A percentile compares a stretch with the other conserved stretches of the same genome.
These are phyloP conservation scores for Metschnikowia baotianmanensis DNA, from an alignment of 805 yeast genomes.

Conservation along the genomic window DNA sequence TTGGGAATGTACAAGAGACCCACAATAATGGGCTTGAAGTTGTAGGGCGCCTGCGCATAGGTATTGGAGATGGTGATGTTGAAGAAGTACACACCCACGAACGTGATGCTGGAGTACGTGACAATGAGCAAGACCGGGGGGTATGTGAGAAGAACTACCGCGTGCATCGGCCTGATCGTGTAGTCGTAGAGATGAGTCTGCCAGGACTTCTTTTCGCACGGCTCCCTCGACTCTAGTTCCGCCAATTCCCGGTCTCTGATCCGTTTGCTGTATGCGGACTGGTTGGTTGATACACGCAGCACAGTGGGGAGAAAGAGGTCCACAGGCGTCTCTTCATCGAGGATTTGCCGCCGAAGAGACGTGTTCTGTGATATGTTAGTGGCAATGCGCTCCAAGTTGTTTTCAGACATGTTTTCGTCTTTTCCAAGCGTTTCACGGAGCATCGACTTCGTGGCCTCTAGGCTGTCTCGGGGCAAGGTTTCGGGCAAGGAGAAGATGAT, in stretches of 20 bases:
- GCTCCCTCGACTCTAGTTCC: constrained; percentile 3
- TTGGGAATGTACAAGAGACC: constrained; percentile 84
- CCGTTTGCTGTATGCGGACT: constrained; percentile 30
- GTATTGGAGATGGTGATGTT: constrained; percentile 69
- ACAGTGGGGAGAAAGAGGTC: constrained; percentile 42
- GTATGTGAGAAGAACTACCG: constrained; percentile 57
- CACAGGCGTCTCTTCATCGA: constrained; percentile 31
- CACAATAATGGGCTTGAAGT: constrained; percentile 59
- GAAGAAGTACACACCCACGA: constrained; percentile 66
- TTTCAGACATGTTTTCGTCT: constrained; percentile 15
- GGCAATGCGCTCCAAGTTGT: constrained; percentile 31
- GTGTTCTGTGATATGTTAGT: constrained; percentile 28
- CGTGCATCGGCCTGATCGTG: constrained; percentile 56
- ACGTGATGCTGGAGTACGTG: constrained; percentile 65
- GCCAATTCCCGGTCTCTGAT: constrained; percentile 25
- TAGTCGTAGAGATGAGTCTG: constrained; percentile 39
- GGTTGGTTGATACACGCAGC: constrained; percentile 35
- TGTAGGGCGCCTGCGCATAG: constrained; percentile 65
- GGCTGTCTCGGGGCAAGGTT: constrained; percentile 65
- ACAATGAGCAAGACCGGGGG: constrained; percentile 76
- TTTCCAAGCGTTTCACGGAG: constrained; percentile 6
- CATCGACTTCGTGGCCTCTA: constrained; percentile 35
- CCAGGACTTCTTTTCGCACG: constrained; percentile 1
- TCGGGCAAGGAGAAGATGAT: constrained; percentile 70
- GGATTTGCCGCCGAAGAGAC: constrained; percentile 11